These are phyloP conservation scores for Phlebiopsis gigantea DNA, from an alignment of 768 basidiomycete genomes.

Conservation along the genomic window DNA sequence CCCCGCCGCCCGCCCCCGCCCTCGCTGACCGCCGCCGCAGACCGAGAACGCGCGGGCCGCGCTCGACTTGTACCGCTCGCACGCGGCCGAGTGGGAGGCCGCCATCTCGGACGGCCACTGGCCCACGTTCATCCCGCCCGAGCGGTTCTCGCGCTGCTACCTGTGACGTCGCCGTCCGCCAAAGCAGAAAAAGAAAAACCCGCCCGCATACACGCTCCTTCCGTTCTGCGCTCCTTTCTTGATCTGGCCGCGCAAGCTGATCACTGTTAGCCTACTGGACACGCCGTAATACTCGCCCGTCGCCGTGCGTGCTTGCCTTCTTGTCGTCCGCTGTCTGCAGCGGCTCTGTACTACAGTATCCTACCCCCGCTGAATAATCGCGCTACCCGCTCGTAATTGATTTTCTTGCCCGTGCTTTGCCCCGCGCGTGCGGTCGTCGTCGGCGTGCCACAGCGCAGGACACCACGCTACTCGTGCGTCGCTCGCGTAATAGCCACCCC, in stretches of 20 bases:
- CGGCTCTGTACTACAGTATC: neutral
- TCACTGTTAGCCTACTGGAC: neutral
- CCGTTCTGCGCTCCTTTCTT: too few relatives aligned
- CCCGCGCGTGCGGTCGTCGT: neutral
- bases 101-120: constrained; percentile 57
- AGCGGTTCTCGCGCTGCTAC: constrained; percentile 78
- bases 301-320: neutral
- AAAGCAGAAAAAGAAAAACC: too few relatives aligned
- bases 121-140: constrained; percentile 74
- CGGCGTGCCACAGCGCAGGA: neutral
- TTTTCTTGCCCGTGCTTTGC: neutral
- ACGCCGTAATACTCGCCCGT: neutral
- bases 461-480: neutral
- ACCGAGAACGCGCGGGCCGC: constrained; percentile 70
- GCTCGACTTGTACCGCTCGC: constrained; percentile 49
- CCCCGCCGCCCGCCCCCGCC: neutral
- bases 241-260: neutral
- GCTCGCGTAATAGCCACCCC: neutral
- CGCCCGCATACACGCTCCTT: neutral
- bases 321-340: neutral
- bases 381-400: neutral
- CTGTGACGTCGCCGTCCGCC: constrained; percentile 32
- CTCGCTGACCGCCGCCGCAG: constrained; percentile 30
- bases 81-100: constrained; percentile 61
- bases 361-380: neutral